Evolutionary conservation across 352 stramenopile species (phyloP).

Genomic region (Pythium monospermum): DNA sequence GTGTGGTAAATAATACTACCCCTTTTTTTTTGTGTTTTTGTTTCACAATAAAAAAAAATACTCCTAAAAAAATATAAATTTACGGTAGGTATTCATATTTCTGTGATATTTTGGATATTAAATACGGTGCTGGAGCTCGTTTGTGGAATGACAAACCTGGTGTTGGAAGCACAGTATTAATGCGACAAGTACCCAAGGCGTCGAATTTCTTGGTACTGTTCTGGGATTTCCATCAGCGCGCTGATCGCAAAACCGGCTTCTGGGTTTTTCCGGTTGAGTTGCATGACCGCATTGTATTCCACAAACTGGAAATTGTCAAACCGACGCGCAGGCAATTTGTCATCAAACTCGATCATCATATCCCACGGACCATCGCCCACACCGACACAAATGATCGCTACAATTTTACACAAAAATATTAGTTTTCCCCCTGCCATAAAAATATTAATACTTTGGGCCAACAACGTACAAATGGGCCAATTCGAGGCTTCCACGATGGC

Average conservation of each 20-base stretch:
- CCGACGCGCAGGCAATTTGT: conserved; percentile 48
- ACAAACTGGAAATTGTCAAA: conserved; percentile 88
- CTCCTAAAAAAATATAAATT: too few species aligned
- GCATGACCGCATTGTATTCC: conserved; percentile 61
- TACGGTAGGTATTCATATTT: too few species aligned
- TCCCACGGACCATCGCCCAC: conserved; percentile 79
- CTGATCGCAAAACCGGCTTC: conserved; percentile 66
- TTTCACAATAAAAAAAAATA: too few species aligned
- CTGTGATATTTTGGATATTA: too few species aligned
- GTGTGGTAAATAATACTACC: too few species aligned
- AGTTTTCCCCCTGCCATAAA: not conserved
- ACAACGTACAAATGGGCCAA: conserved; percentile 51
- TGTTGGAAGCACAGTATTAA: not conserved
- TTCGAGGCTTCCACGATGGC: conserved; percentile 67
- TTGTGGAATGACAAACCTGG: too few species aligned
- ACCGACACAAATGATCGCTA: conserved; percentile 58
- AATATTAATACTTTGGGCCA: not conserved
- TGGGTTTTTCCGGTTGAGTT: conserved; percentile 55
- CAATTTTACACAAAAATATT: not conserved
- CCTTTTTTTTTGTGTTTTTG: too few species aligned
- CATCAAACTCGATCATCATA: conserved; percentile 73
- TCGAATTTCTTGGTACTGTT: conserved; percentile 31
- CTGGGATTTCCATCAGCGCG: conserved; percentile 71
- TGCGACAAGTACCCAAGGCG: not conserved
- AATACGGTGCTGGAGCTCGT: too few species aligned